Evolutionary conservation across 2,329 filamentous ascomycete genomes (phyloP).

Genomic region (Trichophyton equinum): DNA sequence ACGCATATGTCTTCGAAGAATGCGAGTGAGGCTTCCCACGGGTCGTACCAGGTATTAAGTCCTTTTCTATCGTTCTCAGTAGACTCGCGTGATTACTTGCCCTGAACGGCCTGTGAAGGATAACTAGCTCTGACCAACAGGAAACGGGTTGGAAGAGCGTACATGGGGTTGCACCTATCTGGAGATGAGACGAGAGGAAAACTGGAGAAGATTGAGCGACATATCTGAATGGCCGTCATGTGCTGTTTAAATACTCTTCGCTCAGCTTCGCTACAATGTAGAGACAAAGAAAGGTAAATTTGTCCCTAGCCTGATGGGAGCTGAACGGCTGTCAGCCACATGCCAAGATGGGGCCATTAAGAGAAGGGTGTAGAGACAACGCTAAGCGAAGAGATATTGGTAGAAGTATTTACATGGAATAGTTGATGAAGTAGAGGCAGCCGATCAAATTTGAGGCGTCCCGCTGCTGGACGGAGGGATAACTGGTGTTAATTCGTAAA

Average conservation of each 20-base stretch:
- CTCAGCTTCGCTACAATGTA: background rate
- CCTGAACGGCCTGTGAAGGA: background rate
- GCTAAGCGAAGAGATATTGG: background rate
- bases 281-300: background rate
- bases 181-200: background rate
- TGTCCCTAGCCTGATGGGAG: background rate
- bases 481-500: background rate
- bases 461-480: background rate
- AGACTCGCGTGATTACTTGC: background rate
- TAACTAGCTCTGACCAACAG: background rate
- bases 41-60: background rate
- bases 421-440: background rate
- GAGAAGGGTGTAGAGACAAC: background rate
- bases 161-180: background rate
- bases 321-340: background rate
- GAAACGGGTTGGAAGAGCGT: background rate
- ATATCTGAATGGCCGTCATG: background rate
- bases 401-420: background rate
- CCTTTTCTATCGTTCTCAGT: background rate
- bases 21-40: background rate
- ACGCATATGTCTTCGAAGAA: background rate
- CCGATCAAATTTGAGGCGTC: background rate
- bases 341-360: background rate
- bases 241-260: background rate
- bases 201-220: background rate